Conservation (phyloP, 2,329 filamentous ascomycete species). For the Sporothrix dimorphospora region DNA sequence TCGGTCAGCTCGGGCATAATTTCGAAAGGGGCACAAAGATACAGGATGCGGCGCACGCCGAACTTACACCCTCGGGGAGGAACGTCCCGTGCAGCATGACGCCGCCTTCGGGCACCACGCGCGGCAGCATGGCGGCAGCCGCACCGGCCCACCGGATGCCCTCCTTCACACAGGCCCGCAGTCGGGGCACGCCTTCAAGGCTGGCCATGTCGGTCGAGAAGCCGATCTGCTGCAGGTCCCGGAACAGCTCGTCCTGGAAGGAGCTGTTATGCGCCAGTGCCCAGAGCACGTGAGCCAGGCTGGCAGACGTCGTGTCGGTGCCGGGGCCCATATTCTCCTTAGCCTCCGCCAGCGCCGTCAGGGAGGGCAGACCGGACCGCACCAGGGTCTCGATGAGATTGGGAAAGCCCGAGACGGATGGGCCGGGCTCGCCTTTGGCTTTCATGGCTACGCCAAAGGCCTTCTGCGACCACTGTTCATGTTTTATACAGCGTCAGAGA, state of each 20-base stretch:
- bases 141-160: slow-evolving; percentile 30
- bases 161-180: slow-evolving; percentile 30
- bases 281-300: slow-evolving; percentile 29
- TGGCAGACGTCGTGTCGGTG: slow-evolving; percentile 30
- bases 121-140: slow-evolving; percentile 30
- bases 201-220: slow-evolving; percentile 30
- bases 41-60: too few species aligned
- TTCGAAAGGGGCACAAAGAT: too few species aligned
- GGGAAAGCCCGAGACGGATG: not conserved
- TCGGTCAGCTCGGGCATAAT: too few species aligned
- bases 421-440: not conserved
- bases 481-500: too few species aligned
- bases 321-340: slow-evolving; percentile 32
- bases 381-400: slow-evolving; percentile 15
- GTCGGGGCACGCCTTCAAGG: slow-evolving; percentile 25
- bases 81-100: slow-evolving; percentile 24
- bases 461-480: slow-evolving; percentile 16
- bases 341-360: slow-evolving; percentile 28
- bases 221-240: slow-evolving; percentile 11
- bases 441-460: not conserved
- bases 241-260: slow-evolving; percentile 27
- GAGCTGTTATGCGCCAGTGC: slow-evolving; percentile 24
- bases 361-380: slow-evolving; percentile 20
- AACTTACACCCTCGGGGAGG: slow-evolving; percentile 26
- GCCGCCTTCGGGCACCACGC: slow-evolving; percentile 26